Evolutionary conservation across 73 alveolate genomes (phyloP).

Genomic region (Paramecium primaurelia): DNA sequence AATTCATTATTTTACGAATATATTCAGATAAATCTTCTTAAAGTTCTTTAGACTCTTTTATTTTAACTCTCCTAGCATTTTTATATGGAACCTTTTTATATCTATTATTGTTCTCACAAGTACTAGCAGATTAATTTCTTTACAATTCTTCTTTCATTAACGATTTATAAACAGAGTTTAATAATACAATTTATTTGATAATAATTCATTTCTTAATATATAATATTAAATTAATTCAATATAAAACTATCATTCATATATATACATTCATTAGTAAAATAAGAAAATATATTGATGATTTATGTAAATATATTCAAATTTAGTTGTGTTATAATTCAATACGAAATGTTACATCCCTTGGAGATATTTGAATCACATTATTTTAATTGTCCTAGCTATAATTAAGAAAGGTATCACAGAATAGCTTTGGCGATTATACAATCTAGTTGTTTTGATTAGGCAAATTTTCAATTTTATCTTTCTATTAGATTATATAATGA

Average conservation of each 20-base stretch:
- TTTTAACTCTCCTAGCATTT: background rate
- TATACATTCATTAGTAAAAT: background rate
- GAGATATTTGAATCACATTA: background rate
- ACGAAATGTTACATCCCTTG: background rate
- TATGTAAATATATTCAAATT: background rate
- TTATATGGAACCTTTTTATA: background rate
- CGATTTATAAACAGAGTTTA: background rate
- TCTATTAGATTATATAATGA: background rate
- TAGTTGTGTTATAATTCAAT: background rate
- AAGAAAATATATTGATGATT: background rate
- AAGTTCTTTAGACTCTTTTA: background rate
- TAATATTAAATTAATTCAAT: background rate
- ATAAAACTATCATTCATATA: background rate
- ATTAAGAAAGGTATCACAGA: background rate
- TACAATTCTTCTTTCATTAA: background rate
- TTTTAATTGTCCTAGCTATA: background rate
- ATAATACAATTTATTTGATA: background rate
- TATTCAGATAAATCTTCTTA: background rate
- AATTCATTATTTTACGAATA: background rate
- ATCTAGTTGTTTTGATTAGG: background rate
- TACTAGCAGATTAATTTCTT: background rate
- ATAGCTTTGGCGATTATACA: background rate
- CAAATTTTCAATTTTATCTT: background rate
- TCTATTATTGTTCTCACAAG: background rate
- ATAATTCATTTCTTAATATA: background rate